A percentile compares a stretch with the other conserved stretches of the same genome.
These are phyloP conservation scores for Fusarium dlaminii DNA, from an alignment of 2,329 filamentous ascomycete genomes.

Conservation along the genomic window DNA sequence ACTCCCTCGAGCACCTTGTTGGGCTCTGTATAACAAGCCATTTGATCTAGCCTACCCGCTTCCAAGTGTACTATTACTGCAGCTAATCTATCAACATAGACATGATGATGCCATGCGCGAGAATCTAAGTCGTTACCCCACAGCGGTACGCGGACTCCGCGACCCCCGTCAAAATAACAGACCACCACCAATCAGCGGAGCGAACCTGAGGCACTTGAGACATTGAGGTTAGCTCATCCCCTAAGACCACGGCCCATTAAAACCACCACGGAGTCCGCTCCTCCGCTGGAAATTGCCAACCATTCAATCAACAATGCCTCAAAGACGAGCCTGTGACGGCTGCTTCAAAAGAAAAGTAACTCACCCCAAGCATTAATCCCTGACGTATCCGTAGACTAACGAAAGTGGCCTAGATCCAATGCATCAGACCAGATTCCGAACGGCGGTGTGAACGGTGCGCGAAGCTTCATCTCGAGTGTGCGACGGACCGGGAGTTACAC, in stretches of 20 bases:
- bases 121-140: neutral
- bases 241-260: neutral
- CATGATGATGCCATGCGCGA: neutral
- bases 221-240: neutral
- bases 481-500: neutral
- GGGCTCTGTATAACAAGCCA: rapidly evolving
- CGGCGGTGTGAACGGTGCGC: neutral
- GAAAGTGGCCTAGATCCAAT: neutral
- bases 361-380: rapidly evolving
- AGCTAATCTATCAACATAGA: neutral
- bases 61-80: rapidly evolving
- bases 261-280: neutral
- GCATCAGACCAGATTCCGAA: neutral
- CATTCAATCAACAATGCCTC: neutral
- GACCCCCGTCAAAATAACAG: rapidly evolving
- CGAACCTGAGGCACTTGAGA: rapidly evolving
- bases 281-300: rapidly evolving
- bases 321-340: neutral
- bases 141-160: neutral
- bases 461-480: neutral
- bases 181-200: rapidly evolving
- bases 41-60: neutral
- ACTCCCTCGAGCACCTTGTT: rapidly evolving
- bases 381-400: neutral
- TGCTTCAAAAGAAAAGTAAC: neutral